Evolutionary conservation across 352 stramenopile genomes (phyloP).

Genomic region (Elongisporangium anandrum): DNA sequence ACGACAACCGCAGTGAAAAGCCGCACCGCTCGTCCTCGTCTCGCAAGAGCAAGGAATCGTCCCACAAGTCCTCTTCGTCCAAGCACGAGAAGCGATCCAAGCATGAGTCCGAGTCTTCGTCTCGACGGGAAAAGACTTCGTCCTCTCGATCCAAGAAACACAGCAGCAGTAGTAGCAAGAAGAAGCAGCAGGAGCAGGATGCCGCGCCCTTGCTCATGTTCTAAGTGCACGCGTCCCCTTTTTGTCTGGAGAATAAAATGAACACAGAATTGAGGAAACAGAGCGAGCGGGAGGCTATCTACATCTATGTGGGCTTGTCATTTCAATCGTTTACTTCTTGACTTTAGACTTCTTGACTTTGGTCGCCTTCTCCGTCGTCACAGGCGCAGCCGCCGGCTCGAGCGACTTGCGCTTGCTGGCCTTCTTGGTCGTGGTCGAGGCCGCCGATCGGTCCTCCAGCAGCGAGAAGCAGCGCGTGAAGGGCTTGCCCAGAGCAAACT

Average conservation of each 20-base stretch:
- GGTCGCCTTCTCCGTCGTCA: constrained; percentile 11
- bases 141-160: neutral
- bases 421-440: constrained; percentile 11
- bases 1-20: neutral
- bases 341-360: constrained; percentile 23
- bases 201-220: neutral
- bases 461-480: constrained; percentile 75
- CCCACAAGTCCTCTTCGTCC: constrained; percentile 8
- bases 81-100: constrained; percentile 13
- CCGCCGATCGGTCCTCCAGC: constrained; percentile 32
- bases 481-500: constrained; percentile 64
- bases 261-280: neutral
- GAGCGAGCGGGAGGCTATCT: neutral
- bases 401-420: constrained; percentile 2
- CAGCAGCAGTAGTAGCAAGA: constrained; percentile 1
- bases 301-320: constrained; percentile 13
- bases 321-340: constrained; percentile 7
- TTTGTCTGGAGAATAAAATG: neutral
- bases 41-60: neutral
- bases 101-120: neutral
- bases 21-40: neutral
- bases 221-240: neutral
- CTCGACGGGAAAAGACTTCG: neutral
- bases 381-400: constrained; percentile 4
- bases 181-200: neutral